These are phyloP conservation scores for Lindgomyces ingoldianus DNA, from an alignment of 495 filamentous ascomycete genomes.

Conservation along the genomic window DNA sequence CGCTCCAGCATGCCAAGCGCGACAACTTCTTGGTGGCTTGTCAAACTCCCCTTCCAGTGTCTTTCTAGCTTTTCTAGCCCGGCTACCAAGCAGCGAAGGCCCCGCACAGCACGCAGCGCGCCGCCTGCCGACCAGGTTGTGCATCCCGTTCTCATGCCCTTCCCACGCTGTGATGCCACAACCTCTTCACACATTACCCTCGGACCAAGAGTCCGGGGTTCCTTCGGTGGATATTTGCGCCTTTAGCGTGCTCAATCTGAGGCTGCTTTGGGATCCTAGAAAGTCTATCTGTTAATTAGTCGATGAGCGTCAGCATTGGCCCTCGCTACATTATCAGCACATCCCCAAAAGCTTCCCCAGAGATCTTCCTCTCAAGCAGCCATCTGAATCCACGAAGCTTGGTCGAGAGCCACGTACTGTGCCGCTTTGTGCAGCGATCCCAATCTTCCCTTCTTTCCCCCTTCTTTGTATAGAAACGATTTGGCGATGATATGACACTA, in stretches of 20 bases:
- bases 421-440: background rate
- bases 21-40: slow-evolving; percentile 10
- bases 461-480: background rate
- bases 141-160: background rate
- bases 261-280: background rate
- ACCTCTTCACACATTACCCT: background rate
- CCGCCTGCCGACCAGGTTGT: background rate
- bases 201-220: background rate
- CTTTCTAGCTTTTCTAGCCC: slow-evolving; percentile 13
- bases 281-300: background rate
- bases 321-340: background rate
- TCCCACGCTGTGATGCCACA: too few species aligned
- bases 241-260: background rate
- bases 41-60: slow-evolving; percentile 11
- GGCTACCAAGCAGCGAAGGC: background rate
- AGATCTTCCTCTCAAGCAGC: background rate
- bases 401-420: background rate
- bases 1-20: background rate
- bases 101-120: background rate
- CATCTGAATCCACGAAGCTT: background rate
- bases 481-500: background rate
- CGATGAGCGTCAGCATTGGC: background rate
- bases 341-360: background rate
- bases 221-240: background rate
- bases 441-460: background rate